Evolutionary conservation across 768 basidiomycete species (phyloP).

Genomic region (Pleurotus eryngii): DNA sequence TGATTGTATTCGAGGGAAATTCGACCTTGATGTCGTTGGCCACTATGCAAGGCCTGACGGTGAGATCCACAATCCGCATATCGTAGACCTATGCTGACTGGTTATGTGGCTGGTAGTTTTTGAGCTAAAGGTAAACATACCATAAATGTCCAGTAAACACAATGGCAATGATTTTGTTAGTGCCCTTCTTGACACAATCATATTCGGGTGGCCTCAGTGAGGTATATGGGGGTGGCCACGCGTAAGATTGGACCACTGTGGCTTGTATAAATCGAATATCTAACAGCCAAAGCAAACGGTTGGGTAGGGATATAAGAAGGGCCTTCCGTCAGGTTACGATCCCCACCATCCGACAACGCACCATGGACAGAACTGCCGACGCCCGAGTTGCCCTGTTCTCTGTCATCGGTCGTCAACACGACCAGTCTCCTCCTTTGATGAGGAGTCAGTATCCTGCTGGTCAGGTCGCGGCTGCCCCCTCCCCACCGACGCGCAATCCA

Average conservation of each 20-base stretch:
- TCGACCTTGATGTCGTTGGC: conserved; percentile 59
- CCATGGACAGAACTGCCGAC: conserved; percentile 5
- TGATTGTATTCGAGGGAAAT: conserved; percentile 53
- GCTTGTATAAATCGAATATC: background rate
- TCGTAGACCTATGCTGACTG: background rate
- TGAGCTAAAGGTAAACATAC: background rate
- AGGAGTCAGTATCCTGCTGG: no score
- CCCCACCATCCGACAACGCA: background rate
- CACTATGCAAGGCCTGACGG: conserved; percentile 61
- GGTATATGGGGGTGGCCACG: background rate
- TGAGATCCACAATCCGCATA: conserved; percentile 21
- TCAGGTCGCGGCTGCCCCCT: no score
- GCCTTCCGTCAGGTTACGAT: no score
- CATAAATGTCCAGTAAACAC: background rate
- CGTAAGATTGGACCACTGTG: background rate
- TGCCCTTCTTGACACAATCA: no score
- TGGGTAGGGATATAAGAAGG: no score
- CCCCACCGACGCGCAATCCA: no score
- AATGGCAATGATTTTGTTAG: no score
- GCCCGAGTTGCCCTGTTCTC: conserved; percentile 6
- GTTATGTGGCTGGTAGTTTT: background rate
- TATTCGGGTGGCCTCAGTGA: no score
- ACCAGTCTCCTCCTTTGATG: no score
- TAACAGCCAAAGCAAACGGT: conserved; percentile 1
- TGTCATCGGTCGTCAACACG: background rate